These are phyloP conservation scores for Eimeria praecox DNA, from an alignment of 169 alveolate species.

Conservation along the genomic window DNA sequence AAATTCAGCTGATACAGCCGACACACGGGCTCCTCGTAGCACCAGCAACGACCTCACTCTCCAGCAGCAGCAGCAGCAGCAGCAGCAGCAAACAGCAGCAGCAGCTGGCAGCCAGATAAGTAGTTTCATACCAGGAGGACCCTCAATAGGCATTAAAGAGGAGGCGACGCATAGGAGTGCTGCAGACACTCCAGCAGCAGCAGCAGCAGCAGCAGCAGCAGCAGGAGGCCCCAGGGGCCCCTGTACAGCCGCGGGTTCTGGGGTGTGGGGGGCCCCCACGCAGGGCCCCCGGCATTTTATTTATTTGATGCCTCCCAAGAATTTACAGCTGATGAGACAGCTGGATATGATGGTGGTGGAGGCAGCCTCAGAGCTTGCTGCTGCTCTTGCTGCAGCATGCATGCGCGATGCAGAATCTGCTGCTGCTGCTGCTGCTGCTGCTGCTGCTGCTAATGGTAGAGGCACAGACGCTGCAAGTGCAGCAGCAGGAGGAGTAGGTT, in stretches of 20 bases:
- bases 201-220: slow-evolving; percentile 15
- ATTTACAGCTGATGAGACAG: slow-evolving; percentile 70
- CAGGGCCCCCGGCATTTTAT: slow-evolving; percentile 51
- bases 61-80: slow-evolving; percentile 25
- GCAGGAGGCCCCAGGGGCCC: background rate
- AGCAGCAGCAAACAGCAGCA: background rate
- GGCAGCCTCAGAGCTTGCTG: slow-evolving; percentile 33
- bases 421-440: slow-evolving; percentile 33
- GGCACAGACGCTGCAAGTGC: slow-evolving; percentile 9
- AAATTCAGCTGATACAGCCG: background rate
- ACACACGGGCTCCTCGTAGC: background rate
- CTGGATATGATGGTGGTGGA: slow-evolving; percentile 70
- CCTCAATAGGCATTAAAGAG: slow-evolving; percentile 5
- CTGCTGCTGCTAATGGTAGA: slow-evolving; percentile 24
- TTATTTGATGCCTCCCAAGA: slow-evolving; percentile 67
- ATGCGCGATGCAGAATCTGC: slow-evolving; percentile 13
- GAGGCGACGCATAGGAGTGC: background rate
- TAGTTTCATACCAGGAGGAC: background rate
- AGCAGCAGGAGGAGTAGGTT: slow-evolving; percentile 13
- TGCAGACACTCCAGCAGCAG: background rate
- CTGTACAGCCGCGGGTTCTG: background rate
- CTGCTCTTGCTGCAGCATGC: slow-evolving; percentile 36
- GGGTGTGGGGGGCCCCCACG: slow-evolving; percentile 8
- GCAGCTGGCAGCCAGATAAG: background rate
- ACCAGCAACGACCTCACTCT: background rate